Conservation (phyloP, 192 early-diverging fungal genomes). For the Rhizophagus clarus region DNA sequence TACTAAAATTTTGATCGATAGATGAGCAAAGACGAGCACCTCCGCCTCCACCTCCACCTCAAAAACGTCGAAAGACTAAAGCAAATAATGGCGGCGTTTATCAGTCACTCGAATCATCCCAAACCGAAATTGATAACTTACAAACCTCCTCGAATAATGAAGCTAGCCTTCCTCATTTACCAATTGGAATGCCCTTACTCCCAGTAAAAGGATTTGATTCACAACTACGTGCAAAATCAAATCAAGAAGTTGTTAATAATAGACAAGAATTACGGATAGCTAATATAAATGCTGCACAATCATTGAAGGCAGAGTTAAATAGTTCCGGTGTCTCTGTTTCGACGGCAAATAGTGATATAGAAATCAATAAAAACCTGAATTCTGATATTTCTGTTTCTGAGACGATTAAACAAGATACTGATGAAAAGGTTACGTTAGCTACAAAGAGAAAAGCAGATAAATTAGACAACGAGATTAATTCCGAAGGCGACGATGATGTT, state of each 20-base stretch:
- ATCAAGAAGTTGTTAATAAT: constrained; percentile 50
- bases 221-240: constrained; percentile 33
- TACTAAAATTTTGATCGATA: constrained; percentile 4
- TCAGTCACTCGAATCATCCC: not conserved
- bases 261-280: constrained; percentile 44
- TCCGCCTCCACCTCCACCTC: not conserved
- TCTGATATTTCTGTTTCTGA: constrained; percentile 41
- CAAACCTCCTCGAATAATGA: not conserved
- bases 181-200: constrained; percentile 17
- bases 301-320: constrained; percentile 64
- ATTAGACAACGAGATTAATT: constrained; percentile 51
- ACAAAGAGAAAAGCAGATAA: constrained; percentile 35
- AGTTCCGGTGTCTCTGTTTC: constrained; percentile 30
- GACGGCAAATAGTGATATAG: not conserved
- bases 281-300: constrained; percentile 61
- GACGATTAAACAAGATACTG: constrained; percentile 33
- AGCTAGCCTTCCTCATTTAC: not conserved
- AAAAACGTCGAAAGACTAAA: not conserved
- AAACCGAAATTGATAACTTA: not conserved
- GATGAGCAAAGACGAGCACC: constrained; percentile 38
- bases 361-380: constrained; percentile 37
- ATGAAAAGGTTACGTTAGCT: not conserved
- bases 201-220: constrained; percentile 23
- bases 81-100: not conserved
- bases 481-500: not conserved